These are phyloP conservation scores for Lonicera japonica DNA, from an alignment of 129 eudicot species.

Conservation along the genomic window DNA sequence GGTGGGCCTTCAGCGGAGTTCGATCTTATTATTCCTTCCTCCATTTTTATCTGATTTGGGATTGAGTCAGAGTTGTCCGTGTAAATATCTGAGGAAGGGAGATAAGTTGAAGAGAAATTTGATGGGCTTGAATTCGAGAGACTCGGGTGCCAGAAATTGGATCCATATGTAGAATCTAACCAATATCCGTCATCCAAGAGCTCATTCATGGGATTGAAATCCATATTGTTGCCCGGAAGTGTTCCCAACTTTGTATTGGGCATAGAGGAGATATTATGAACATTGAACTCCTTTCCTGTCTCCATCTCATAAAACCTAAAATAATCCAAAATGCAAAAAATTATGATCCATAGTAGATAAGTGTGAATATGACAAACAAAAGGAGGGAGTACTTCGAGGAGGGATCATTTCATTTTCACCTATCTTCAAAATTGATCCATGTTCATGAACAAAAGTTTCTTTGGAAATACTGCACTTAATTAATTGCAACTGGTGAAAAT, in stretches of 20 bases:
- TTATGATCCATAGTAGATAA: constrained; percentile 42
- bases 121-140: constrained; percentile 30
- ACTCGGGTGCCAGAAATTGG: constrained; percentile 28
- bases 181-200: constrained; percentile 42
- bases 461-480: background rate
- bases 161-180: constrained; percentile 37
- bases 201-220: constrained; percentile 32
- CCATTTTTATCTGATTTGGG: background rate
- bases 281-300: background rate
- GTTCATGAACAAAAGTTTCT: constrained; percentile 27
- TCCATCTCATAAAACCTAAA: constrained; percentile 8
- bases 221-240: constrained; percentile 15
- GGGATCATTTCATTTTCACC: constrained; percentile 43
- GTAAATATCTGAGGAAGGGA: no score
- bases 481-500: no score
- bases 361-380: constrained; percentile 46
- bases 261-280: constrained; percentile 26
- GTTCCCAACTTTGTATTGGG: constrained; percentile 21
- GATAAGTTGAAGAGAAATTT: constrained; percentile 20
- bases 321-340: constrained; percentile 7
- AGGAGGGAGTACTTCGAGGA: constrained; percentile 46
- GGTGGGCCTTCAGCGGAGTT: constrained; percentile 19
- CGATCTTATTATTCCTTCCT: constrained; percentile 26
- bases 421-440: constrained; percentile 31
- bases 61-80: no score